Evolutionary conservation across 1,284 basidiomycete genomes (phyloP).

Genomic region (Earliella scabrosa): DNA sequence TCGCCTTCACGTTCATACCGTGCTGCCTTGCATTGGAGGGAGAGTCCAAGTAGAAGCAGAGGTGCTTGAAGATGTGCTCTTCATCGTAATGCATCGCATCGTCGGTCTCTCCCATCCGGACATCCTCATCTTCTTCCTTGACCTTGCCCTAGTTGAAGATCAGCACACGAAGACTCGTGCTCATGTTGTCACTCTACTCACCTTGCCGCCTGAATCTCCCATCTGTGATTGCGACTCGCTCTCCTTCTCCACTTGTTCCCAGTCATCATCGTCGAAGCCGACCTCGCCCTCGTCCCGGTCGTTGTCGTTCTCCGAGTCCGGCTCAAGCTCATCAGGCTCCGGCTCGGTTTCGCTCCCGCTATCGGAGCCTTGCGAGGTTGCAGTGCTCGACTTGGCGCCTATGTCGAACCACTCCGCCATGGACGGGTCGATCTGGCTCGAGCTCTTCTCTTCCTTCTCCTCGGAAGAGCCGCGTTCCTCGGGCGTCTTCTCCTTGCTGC

Average conservation of each 20-base stretch:
- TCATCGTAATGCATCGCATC: slow-evolving; percentile 77
- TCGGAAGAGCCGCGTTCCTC: slow-evolving; percentile 25
- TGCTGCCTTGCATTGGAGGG: slow-evolving; percentile 71
- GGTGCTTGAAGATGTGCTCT: slow-evolving; percentile 75
- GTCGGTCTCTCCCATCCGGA: slow-evolving; percentile 68
- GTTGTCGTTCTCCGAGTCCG: slow-evolving; percentile 46
- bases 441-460: slow-evolving; percentile 30
- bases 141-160: slow-evolving; percentile 13
- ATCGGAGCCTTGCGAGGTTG: slow-evolving; percentile 41
- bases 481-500: slow-evolving; percentile 10
- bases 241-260: slow-evolving; percentile 19
- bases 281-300: slow-evolving; percentile 28
- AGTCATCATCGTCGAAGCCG: slow-evolving; percentile 18
- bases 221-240: background rate
- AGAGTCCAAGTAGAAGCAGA: slow-evolving; percentile 92
- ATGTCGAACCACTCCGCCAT: slow-evolving; percentile 72
- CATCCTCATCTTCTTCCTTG: slow-evolving; percentile 6
- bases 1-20: slow-evolving; percentile 61
- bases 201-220: background rate
- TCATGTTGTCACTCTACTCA: background rate
- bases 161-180: background rate
- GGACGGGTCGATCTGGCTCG: slow-evolving; percentile 39
- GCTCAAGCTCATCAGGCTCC: slow-evolving; percentile 61
- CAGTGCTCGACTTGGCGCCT: slow-evolving; percentile 27
- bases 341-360: slow-evolving; percentile 67